Evolutionary conservation across 1,139 yeast genomes (phyloP).

Genomic region (Entelexis sorbosivorans): DNA sequence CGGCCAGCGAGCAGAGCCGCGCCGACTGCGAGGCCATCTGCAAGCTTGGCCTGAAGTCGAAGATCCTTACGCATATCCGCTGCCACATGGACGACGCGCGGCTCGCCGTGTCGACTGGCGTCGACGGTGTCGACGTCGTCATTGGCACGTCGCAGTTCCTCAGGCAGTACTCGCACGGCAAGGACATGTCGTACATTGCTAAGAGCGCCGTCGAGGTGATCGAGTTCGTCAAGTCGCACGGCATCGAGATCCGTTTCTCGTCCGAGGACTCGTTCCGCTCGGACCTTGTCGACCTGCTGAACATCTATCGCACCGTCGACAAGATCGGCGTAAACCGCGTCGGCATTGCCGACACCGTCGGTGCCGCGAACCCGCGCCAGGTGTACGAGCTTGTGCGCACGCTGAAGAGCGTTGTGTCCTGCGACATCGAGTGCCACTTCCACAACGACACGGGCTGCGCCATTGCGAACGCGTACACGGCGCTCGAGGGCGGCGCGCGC

Average conservation of each 20-base stretch:
- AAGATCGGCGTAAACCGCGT: constrained; percentile 97
- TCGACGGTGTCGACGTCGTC: constrained; percentile 97
- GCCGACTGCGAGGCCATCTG: constrained; percentile 95
- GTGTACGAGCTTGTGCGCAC: constrained; percentile 94
- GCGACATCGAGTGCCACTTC: constrained; percentile 98
- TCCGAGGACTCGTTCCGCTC: constrained; percentile 97
- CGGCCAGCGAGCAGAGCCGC: constrained; percentile 90
- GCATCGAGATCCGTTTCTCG: constrained; percentile 92
- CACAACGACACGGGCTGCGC: constrained; percentile 99
- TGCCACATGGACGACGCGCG: constrained; percentile 99
- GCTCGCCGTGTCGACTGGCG: constrained; percentile 96
- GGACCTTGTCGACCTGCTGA: constrained; percentile 85
- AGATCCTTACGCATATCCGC: constrained; percentile 82
- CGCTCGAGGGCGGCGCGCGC: constrained; percentile 94
- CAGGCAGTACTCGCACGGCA: constrained; percentile 92
- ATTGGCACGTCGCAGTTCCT: constrained; percentile 95
- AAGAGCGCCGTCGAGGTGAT: constrained; percentile 93
- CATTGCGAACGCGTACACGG: constrained; percentile 95
- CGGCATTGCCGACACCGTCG: constrained; percentile 98
- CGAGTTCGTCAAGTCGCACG: constrained; percentile 93
- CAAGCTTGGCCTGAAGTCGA: constrained; percentile 90
- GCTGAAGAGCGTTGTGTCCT: constrained; percentile 80
- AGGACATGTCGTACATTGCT: constrained; percentile 97
- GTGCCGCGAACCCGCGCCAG: constrained; percentile 98
- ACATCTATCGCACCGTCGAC: constrained; percentile 93